Evolutionary conservation across 192 early-diverging fungal genomes (phyloP), one percentile per base, ranked within the genome.

Genomic region (Mortierella claussenii): DNA sequence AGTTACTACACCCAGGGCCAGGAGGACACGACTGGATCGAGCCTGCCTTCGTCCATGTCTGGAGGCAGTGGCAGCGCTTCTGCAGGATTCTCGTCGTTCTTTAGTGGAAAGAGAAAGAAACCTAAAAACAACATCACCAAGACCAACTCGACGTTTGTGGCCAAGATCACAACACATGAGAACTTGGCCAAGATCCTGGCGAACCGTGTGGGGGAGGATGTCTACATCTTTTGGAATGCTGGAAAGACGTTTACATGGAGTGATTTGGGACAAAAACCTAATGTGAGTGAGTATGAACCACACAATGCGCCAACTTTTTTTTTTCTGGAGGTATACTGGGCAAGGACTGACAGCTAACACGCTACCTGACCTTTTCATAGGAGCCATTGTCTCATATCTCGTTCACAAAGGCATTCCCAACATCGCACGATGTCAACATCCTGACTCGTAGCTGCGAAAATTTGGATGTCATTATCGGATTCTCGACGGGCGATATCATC

Each of bases 391-490:
- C 94, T 9, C 85, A 89, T 9, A 81, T 97, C 6, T 80, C 89
- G 36, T 89, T 99, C 53, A 79, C 87, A 24, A 87, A 92, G 42
- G 89, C 87, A 24, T 87, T 88, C 52, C 92, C 95, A 0, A 90
- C 92, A 2, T 96, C 92, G 56, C 91, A 95, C 73, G 95, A 94
- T 79, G 86, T 96, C 21, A 97, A 96, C 75, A 57, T 83, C 21
- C 55, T 89, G 13, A 93, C 91, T 3, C 76, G 90, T 21, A 88
- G 80, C 47, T 83, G 78, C 46, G 83, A 92, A 37, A 91, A 87
- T 54, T 68, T 98, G 60, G 94, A 97, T 63, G 85, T 95, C 7
- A 83, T 96, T n/a, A 89, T 96, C 79, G 96, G 94, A 5, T 91
- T 88, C 65, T 86, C 85, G 10, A 86, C 89, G 12, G 93, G 93